Percentiles rank a stretch among this genome's conserved stretches.
Conservation (phyloP, 129 eudicot species). For the Flaveria linearis region DNA sequence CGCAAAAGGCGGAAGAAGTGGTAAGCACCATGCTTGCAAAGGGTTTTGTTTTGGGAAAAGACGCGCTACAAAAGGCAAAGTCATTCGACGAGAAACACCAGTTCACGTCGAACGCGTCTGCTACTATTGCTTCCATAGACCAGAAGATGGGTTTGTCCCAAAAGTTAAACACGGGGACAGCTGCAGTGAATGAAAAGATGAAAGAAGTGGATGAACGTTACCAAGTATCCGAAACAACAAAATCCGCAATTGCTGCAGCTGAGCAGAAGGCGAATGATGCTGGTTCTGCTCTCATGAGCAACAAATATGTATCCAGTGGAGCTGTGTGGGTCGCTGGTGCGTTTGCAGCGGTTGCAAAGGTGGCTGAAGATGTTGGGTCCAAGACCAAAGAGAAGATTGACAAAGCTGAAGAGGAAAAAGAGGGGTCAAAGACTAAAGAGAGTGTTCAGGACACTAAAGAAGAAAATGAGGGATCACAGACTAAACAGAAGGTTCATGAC, state of each 20-base stretch:
- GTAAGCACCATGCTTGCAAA: slow-evolving; percentile 82
- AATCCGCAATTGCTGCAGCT: slow-evolving; percentile 59
- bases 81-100: slow-evolving; percentile 62
- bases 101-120: slow-evolving; percentile 54
- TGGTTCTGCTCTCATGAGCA: slow-evolving; percentile 63
- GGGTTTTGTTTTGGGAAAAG: slow-evolving; percentile 74
- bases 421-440: slow-evolving; percentile 37
- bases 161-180: slow-evolving; percentile 55
- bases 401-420: slow-evolving; percentile 58
- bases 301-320: slow-evolving; percentile 57
- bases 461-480: slow-evolving; percentile 9
- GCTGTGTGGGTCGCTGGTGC: slow-evolving; percentile 71
- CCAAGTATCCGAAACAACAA: slow-evolving; percentile 64
- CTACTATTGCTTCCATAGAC: slow-evolving; percentile 58
- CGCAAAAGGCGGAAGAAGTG: slow-evolving; percentile 67
- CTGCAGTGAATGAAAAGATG: slow-evolving; percentile 59
- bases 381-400: slow-evolving; percentile 61
- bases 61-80: slow-evolving; percentile 59
- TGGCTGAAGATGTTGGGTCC: slow-evolving; percentile 56
- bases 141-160: slow-evolving; percentile 55
- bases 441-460: slow-evolving; percentile 6
- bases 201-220: slow-evolving; percentile 55
- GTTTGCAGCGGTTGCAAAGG: slow-evolving; percentile 48
- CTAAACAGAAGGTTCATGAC: slow-evolving; percentile 46
- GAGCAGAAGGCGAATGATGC: slow-evolving; percentile 60